phyloP scores from a whole-genome alignment of 495 filamentous ascomycete species.

The Cenococcum geophilum region DNA sequence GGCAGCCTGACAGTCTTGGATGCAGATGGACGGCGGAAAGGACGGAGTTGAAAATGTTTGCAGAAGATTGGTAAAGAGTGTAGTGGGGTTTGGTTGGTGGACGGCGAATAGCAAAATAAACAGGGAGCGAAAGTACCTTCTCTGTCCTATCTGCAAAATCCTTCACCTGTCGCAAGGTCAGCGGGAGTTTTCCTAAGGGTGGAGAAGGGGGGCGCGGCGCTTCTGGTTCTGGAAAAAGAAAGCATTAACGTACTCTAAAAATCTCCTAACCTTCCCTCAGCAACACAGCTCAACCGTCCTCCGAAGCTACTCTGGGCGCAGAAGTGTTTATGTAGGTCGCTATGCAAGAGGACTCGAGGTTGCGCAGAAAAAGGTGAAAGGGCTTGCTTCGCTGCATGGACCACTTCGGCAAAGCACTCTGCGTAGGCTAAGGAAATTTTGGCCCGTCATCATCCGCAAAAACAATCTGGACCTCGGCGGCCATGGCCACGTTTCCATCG shows the following conservation, averaged over 20 bases:
- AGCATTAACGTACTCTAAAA: conserved; percentile 14
- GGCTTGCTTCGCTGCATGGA: conserved; percentile 1
- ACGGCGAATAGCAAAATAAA: background rate
- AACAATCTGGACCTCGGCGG: background rate
- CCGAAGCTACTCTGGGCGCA: conserved; percentile 1
- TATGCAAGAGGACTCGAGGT: conserved; percentile 4
- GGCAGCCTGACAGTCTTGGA: background rate
- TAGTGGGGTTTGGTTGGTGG: background rate
- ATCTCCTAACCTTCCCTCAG: conserved; percentile 34
- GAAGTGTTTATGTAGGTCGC: background rate
- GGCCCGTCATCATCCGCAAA: background rate
- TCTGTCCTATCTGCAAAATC: conserved; percentile 22
- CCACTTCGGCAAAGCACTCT: conserved; percentile 1
- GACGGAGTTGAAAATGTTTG: conserved; percentile 6
- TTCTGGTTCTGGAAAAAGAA: background rate
- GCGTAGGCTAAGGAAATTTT: background rate
- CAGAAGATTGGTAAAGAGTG: conserved; percentile 10
- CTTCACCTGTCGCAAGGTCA: conserved; percentile 24
- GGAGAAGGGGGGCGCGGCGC: conserved; percentile 3
- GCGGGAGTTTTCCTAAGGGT: background rate
- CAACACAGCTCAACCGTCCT: conserved; percentile 30
- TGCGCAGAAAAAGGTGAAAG: conserved; percentile 16
- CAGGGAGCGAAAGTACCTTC: conserved; percentile 12
- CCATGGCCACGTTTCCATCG: background rate
- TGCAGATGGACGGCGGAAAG: background rate